Percentiles rank a stretch among this genome's conserved stretches.
These are phyloP conservation scores for Populus deltoides DNA, from an alignment of 345 rosid genomes.

Conservation along the genomic window DNA sequence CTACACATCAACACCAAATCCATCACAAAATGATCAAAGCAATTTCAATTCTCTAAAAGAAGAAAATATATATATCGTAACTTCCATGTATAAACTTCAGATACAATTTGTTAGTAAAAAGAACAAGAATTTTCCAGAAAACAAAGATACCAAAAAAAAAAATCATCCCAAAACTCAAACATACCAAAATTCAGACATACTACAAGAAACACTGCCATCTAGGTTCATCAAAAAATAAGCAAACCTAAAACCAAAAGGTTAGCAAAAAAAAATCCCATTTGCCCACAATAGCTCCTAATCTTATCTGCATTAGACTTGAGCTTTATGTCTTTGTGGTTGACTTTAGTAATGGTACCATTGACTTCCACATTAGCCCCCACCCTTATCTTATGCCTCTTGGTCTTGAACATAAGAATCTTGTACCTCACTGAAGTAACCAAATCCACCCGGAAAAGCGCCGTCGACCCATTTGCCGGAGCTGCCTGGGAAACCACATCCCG, in stretches of 20 bases:
- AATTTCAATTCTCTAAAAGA: not conserved
- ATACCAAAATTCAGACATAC: not conserved
- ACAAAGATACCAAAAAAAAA: too few species aligned
- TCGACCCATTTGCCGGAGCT: constrained; percentile 33
- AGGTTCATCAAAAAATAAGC: constrained; percentile 22
- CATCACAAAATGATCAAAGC: not conserved
- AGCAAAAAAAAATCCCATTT: constrained; percentile 5
- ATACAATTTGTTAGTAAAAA: not conserved
- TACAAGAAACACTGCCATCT: not conserved
- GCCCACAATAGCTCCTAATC: constrained; percentile 11
- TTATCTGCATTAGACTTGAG: constrained; percentile 43
- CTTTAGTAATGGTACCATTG: constrained; percentile 34
- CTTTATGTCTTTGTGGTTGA: constrained; percentile 25
- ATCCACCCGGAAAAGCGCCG: constrained; percentile 49
- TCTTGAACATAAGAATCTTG: constrained; percentile 58
- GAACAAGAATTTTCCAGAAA: not conserved
- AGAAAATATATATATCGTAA: not conserved
- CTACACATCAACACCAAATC: not conserved
- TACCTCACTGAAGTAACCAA: constrained; percentile 60
- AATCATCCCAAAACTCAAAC: not conserved
- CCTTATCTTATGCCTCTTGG: constrained; percentile 42
- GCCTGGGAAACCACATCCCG: constrained; percentile 30
- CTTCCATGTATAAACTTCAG: not conserved
- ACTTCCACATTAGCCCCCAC: constrained; percentile 55
- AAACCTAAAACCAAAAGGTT: constrained; percentile 22